These are phyloP conservation scores for Mycosarcoma maydis DNA, from an alignment of 1,284 basidiomycete genomes.

Conservation along the genomic window DNA sequence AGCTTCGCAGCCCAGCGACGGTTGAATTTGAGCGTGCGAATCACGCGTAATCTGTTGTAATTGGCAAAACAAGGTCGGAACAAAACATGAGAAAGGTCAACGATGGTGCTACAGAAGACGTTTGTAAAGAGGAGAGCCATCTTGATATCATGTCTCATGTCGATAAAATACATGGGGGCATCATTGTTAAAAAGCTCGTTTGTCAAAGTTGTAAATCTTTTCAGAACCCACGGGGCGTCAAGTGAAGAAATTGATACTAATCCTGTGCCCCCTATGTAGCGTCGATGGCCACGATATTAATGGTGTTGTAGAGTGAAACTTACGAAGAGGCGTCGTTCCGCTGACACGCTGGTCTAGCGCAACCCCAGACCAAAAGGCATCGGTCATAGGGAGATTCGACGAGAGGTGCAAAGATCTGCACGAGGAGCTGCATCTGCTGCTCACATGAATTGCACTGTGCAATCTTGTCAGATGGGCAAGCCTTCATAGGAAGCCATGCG, in stretches of 20 bases:
- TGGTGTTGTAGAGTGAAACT: conserved; percentile 22
- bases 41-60: conserved; percentile 55
- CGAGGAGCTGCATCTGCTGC: conserved; percentile 64
- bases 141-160: neutral
- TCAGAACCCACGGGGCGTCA: conserved; percentile 59
- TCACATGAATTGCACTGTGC: conserved; percentile 52
- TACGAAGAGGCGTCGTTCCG: conserved; percentile 54
- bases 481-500: conserved; percentile 59
- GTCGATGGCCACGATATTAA: neutral
- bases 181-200: conserved; percentile 66
- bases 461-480: conserved; percentile 34
- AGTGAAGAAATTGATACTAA: conserved; percentile 67
- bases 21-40: conserved; percentile 63
- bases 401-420: conserved; percentile 65
- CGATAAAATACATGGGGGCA: conserved; percentile 31
- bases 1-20: conserved; percentile 65
- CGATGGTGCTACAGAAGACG: neutral
- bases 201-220: conserved; percentile 65
- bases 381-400: conserved; percentile 63
- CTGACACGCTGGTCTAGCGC: conserved; percentile 58
- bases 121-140: conserved; percentile 13
- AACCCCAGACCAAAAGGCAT: conserved; percentile 64
- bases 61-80: too few relatives aligned
- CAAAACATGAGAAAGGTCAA: conserved; percentile 7
- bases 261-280: conserved; percentile 48